Evolutionary conservation across 129 eudicot genomes (phyloP).

Genomic region (Flaveria bidentis): DNA sequence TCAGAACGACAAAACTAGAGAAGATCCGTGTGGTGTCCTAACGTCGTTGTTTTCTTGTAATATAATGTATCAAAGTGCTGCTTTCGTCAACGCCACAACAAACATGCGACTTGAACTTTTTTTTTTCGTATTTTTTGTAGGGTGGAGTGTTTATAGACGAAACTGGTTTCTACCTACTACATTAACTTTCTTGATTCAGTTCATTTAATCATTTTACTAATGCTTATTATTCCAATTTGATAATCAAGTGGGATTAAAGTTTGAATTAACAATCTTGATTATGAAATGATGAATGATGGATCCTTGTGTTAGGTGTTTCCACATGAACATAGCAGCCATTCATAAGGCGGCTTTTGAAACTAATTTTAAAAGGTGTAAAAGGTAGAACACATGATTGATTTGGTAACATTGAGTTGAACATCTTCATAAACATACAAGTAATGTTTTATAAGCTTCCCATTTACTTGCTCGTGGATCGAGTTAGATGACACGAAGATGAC

Average conservation of each 20-base stretch:
- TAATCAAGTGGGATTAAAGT: conserved; percentile 30
- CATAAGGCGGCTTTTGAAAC: conserved; percentile 14
- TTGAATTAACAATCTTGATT: neutral
- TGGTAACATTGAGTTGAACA: conserved; percentile 12
- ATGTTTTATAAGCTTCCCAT: no score
- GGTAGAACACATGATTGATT: neutral
- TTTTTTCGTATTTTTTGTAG: neutral
- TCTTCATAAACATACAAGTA: no score
- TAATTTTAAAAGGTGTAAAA: neutral
- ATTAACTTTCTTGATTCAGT: conserved; percentile 13
- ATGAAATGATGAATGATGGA: conserved; percentile 28
- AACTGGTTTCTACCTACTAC: conserved; percentile 20
- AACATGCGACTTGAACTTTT: neutral
- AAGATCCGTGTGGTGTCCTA: neutral
- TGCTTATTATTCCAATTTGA: conserved; percentile 33
- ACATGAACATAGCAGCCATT: neutral
- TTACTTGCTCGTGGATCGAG: no score
- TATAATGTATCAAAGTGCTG: neutral
- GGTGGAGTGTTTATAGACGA: conserved; percentile 13
- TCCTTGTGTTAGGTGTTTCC: conserved; percentile 29
- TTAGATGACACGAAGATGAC: no score
- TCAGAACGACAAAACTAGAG: neutral
- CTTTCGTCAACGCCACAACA: neutral
- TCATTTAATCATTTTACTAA: neutral
- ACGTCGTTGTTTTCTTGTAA: neutral